Conservation (phyloP, 345 rosid species). For the Gossypium herbaceum region DNA sequence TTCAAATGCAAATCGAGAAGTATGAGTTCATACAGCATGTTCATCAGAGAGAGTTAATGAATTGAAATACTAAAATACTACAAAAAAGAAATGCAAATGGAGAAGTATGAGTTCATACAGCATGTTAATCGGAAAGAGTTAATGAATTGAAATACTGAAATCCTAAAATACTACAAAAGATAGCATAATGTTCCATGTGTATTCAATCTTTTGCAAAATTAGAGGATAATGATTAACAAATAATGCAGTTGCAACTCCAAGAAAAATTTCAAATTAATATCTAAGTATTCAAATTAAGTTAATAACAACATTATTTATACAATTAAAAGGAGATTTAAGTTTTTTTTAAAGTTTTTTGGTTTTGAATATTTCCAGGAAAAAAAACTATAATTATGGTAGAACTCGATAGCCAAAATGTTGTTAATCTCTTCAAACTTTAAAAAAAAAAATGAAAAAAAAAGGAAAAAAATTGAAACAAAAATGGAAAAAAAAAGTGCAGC, state of each 20-base stretch:
- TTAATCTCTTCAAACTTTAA: background rate
- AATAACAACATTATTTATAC: background rate
- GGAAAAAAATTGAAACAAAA: background rate
- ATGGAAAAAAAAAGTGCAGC: background rate
- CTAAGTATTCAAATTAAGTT: background rate
- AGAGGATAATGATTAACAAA: background rate
- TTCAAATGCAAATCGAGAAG: background rate
- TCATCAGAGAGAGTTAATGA: no score
- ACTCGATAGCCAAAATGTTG: background rate
- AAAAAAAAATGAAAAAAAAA: background rate
- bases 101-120: no score
- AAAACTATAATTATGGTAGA: background rate
- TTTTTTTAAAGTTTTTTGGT: no score
- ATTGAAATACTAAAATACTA: no score
- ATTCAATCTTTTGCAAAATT: no score
- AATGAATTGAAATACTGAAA: no score
- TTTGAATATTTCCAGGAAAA: background rate
- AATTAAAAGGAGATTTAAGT: no score
- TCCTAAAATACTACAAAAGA: no score
- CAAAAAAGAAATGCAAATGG: no score
- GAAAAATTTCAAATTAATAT: background rate
- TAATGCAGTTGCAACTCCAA: background rate
- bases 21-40: no score
- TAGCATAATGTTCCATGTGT: no score
- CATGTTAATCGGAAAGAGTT: no score